These are phyloP conservation scores for Trypethelium eluteriae DNA, from an alignment of 495 filamentous ascomycete species.

Conservation along the genomic window DNA sequence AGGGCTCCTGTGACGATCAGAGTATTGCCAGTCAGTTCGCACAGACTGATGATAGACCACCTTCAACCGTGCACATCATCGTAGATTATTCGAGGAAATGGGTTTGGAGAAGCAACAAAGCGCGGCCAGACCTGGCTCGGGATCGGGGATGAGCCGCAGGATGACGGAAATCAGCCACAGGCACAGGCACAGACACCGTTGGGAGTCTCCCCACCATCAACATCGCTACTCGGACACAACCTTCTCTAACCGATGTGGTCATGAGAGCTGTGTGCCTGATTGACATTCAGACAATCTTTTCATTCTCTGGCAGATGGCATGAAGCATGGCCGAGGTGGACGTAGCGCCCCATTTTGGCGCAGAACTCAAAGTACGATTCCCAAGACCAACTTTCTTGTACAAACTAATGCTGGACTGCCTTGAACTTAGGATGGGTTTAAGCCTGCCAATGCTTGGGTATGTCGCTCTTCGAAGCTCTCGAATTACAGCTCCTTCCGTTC, in stretches of 20 bases:
- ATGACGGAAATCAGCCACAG: background rate
- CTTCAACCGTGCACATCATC: no score
- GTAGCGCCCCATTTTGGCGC: conserved; percentile 27
- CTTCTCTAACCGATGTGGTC: background rate
- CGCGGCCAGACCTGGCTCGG: no score
- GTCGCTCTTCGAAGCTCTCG: conserved; percentile 15
- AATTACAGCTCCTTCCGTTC: background rate
- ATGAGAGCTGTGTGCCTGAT: background rate
- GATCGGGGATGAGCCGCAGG: background rate
- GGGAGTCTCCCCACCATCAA: background rate
- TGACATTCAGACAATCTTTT: background rate
- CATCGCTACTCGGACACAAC: background rate
- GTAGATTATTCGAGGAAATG: no score
- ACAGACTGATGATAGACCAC: no score
- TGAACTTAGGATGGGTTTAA: conserved; percentile 80
- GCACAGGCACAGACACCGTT: background rate
- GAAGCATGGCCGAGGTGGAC: conserved; percentile 28
- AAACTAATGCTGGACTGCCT: background rate
- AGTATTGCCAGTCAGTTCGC: no score
- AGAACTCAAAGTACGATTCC: conserved; percentile 22
- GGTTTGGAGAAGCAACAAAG: no score
- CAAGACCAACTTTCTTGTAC: background rate
- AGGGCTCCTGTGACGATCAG: no score
- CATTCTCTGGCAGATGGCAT: background rate
- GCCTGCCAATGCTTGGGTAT: conserved; percentile 82